phyloP scores from a whole-genome alignment of 139 green algal genomes.

The Chlorella ohadii region DNA sequence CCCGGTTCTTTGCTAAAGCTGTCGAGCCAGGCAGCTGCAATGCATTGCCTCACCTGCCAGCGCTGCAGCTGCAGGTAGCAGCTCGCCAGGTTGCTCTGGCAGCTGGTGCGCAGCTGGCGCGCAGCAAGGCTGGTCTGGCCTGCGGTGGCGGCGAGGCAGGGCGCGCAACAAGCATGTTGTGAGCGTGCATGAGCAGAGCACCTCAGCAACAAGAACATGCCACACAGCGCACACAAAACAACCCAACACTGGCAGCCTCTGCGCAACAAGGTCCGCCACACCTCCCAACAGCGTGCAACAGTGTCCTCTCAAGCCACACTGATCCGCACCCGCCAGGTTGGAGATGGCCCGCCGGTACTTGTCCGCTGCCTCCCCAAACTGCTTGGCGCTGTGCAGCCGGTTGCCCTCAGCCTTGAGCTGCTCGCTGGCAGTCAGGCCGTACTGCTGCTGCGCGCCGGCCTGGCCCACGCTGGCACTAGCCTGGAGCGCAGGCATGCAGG shows the following conservation, averaged over 20 bases:
- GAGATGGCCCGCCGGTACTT: conserved; percentile 49
- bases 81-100: conserved; percentile 50
- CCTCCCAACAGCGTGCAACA: too few species aligned
- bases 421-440: neutral
- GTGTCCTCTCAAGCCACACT: too few species aligned
- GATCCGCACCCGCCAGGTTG: conserved; percentile 26
- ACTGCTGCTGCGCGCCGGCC: conserved; percentile 21
- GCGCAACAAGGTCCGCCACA: neutral
- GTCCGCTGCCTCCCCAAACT: conserved; percentile 38
- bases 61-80: conserved; percentile 47
- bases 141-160: neutral
- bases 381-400: conserved; percentile 26
- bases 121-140: neutral
- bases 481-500: too few species aligned
- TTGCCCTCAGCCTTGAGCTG: conserved; percentile 54
- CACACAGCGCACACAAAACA: too few species aligned
- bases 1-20: too few species aligned
- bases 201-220: too few species aligned
- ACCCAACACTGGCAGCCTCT: too few species aligned
- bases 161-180: neutral
- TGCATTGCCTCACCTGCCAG: conserved; percentile 24
- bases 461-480: too few species aligned
- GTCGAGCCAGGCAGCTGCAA: too few species aligned
- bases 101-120: conserved; percentile 29
- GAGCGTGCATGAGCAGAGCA: neutral